These are phyloP conservation scores for Actinomortierella ambigua DNA, from an alignment of 371 early-diverging fungal genomes.

Conservation along the genomic window DNA sequence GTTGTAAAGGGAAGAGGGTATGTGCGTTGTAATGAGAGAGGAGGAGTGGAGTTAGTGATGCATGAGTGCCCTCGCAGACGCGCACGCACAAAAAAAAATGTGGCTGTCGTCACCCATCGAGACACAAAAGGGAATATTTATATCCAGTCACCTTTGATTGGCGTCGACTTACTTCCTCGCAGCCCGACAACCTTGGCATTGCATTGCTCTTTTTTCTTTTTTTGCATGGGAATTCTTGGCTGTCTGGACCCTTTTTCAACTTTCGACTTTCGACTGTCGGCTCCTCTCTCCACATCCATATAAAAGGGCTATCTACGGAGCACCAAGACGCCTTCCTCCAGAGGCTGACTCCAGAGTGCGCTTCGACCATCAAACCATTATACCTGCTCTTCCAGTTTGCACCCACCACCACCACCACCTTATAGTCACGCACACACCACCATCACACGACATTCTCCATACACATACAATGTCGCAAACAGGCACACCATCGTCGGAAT, in stretches of 20 bases:
- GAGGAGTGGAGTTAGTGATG: too few relatives aligned
- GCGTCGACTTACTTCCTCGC: too few relatives aligned
- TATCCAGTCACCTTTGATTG: too few relatives aligned
- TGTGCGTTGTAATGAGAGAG: too few relatives aligned
- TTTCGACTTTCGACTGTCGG: too few relatives aligned
- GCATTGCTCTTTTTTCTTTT: neutral
- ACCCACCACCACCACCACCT: neutral
- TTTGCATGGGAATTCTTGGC: slow-evolving; percentile 4
- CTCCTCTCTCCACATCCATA: neutral
- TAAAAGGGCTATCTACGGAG: neutral
- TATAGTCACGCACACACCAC: neutral
- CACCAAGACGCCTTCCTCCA: neutral
- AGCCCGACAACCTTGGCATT: too few relatives aligned
- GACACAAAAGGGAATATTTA: too few relatives aligned
- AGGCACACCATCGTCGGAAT: slow-evolving; percentile 40
- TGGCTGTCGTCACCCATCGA: too few relatives aligned
- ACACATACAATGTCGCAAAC: slow-evolving; percentile 25
- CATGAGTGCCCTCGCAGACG: too few relatives aligned
- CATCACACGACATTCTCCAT: slow-evolving; percentile 2
- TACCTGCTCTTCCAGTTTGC: neutral
- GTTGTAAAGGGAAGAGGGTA: slow-evolving; percentile 3
- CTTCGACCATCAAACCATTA: slow-evolving; percentile 6
- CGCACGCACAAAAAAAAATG: too few relatives aligned
- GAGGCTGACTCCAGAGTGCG: slow-evolving; percentile 1
- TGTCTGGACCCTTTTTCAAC: neutral